phyloP scores from a whole-genome alignment of 306 rosid genomes.

The Vigna unguiculata region DNA sequence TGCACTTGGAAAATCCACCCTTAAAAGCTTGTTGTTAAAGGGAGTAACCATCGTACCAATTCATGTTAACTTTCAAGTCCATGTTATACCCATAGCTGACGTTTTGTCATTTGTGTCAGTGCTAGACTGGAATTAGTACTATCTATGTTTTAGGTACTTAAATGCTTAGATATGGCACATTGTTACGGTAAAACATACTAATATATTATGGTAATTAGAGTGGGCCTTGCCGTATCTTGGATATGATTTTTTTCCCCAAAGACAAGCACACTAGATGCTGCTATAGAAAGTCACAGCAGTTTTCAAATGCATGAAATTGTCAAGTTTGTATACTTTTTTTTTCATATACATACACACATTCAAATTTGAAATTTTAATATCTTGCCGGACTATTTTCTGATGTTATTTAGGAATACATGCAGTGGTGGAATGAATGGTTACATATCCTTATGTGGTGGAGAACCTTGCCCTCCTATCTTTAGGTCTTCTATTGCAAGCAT shows the following conservation, averaged over 20 bases:
- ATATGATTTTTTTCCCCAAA: conserved; percentile 33
- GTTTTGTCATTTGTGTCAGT: conserved; percentile 19
- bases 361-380: conserved; percentile 44
- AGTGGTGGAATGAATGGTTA: conserved; percentile 99
- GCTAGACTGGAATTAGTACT: conserved; percentile 20
- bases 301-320: conserved; percentile 19
- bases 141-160: neutral
- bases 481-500: conserved; percentile 84
- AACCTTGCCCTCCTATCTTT: conserved; percentile 95
- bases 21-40: no score
- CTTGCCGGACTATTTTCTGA: conserved; percentile 62
- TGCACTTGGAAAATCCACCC: no score
- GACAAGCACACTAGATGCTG: neutral
- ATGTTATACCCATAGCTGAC: neutral
- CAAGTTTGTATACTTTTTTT: neutral
- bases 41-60: neutral
- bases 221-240: neutral
- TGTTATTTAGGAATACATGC: conserved; percentile 79
- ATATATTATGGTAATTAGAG: neutral
- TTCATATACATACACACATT: neutral
- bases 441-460: conserved; percentile 87
- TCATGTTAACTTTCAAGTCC: neutral
- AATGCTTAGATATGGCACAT: neutral
- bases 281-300: conserved; percentile 7
- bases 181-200: neutral